Conservation (phyloP, 2,329 filamentous ascomycete genomes). For the Fusarium burgessii region DNA sequence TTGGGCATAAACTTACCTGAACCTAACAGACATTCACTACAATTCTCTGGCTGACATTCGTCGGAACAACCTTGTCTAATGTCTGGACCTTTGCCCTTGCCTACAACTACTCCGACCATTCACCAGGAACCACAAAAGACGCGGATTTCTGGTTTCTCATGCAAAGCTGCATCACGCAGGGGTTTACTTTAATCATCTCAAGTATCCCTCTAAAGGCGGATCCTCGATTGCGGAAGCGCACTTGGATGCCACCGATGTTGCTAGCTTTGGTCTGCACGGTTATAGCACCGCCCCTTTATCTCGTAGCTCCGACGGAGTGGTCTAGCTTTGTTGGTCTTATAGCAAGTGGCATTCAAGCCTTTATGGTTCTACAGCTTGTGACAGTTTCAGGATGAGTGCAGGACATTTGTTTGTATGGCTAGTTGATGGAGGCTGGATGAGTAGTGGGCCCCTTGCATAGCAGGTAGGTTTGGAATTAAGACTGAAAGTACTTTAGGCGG, state of each 20-base stretch:
- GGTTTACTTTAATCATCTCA: not conserved
- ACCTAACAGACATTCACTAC: accelerated
- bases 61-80: not conserved
- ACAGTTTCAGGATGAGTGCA: not conserved
- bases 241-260: not conserved
- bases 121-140: not conserved
- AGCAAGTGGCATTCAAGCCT: accelerated
- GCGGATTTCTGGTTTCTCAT: not conserved
- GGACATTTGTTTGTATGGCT: not conserved
- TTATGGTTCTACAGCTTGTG: not conserved
- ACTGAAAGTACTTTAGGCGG: not conserved
- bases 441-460: too few relatives aligned
- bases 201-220: not conserved
- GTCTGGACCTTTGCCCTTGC: not conserved
- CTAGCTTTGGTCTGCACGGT: not conserved
- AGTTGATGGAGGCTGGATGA: too few relatives aligned
- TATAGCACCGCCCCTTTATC: not conserved
- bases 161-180: not conserved
- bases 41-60: not conserved
- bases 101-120: not conserved
- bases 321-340: not conserved
- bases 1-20: accelerated
- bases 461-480: too few relatives aligned
- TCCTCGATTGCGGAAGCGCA: not conserved
- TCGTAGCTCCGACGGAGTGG: not conserved